Conservation (phyloP, 139 green algal genomes). For the Chlorella ohadii region DNA sequence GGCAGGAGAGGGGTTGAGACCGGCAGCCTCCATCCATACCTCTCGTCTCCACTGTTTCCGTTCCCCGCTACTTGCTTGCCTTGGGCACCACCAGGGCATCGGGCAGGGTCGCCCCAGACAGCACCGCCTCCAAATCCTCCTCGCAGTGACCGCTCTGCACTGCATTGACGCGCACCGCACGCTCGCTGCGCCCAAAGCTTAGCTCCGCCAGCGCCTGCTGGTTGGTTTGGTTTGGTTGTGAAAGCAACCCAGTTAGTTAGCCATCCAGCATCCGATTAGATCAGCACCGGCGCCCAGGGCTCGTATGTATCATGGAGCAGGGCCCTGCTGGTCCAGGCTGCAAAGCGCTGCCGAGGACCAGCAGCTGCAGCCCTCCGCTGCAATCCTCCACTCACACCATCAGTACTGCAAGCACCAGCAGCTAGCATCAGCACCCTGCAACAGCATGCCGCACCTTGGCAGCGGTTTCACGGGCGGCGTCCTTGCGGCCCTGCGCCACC, state of each 20-base stretch:
- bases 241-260: too few species aligned
- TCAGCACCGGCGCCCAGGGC: too few species aligned
- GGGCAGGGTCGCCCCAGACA: slow-evolving; percentile 34
- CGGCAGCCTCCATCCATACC: too few species aligned
- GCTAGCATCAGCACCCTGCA: not conserved
- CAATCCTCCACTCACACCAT: too few species aligned
- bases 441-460: not conserved
- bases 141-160: slow-evolving; percentile 36
- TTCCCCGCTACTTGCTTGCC: too few species aligned
- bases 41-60: too few species aligned
- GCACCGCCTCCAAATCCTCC: slow-evolving; percentile 43
- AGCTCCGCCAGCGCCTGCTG: slow-evolving; percentile 21
- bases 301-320: too few species aligned
- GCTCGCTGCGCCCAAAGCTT: slow-evolving; percentile 33
- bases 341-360: not conserved
- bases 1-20: too few species aligned
- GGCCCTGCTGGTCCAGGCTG: not conserved
- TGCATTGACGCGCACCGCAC: slow-evolving; percentile 48
- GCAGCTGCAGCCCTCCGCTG: not conserved
- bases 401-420: too few species aligned
- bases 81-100: slow-evolving; percentile 52
- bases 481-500: slow-evolving; percentile 43
- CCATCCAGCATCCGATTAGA: too few species aligned
- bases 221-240: too few species aligned
- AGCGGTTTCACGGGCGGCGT: slow-evolving; percentile 24